Conservation (phyloP, 768 basidiomycete genomes). For the Lactarius vividus region DNA sequence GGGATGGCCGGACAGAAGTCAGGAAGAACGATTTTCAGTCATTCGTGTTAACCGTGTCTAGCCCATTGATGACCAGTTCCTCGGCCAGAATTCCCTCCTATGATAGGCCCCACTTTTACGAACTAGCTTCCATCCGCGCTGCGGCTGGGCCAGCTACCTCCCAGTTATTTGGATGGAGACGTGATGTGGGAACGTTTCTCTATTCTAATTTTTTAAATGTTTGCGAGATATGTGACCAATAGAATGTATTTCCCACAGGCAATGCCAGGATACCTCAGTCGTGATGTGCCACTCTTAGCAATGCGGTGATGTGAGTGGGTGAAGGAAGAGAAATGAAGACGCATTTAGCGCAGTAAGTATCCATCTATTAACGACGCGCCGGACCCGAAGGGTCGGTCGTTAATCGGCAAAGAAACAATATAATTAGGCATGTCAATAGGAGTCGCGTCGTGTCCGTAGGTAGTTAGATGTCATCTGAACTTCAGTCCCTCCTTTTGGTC, state of each 20-base stretch:
- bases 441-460: neutral
- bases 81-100: conserved; percentile 2
- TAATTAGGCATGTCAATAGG: neutral
- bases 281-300: neutral
- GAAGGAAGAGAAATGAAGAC: neutral
- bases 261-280: neutral
- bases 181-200: neutral
- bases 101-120: neutral
- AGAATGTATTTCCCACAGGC: neutral
- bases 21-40: conserved; percentile 85
- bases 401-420: neutral
- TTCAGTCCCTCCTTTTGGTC: neutral
- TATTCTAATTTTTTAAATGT: neutral
- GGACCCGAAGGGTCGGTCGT: neutral
- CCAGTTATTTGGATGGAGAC: neutral
- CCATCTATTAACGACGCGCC: neutral
- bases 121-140: neutral
- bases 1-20: conserved; percentile 50
- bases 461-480: neutral
- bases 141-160: neutral
- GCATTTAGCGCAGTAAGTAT: neutral
- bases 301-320: conserved; percentile 4
- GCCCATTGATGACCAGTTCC: conserved; percentile 25
- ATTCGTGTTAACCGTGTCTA: conserved; percentile 48
- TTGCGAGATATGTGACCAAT: neutral